phyloP scores from a whole-genome alignment of 495 filamentous ascomycete species.

The Penicillium angulare region DNA sequence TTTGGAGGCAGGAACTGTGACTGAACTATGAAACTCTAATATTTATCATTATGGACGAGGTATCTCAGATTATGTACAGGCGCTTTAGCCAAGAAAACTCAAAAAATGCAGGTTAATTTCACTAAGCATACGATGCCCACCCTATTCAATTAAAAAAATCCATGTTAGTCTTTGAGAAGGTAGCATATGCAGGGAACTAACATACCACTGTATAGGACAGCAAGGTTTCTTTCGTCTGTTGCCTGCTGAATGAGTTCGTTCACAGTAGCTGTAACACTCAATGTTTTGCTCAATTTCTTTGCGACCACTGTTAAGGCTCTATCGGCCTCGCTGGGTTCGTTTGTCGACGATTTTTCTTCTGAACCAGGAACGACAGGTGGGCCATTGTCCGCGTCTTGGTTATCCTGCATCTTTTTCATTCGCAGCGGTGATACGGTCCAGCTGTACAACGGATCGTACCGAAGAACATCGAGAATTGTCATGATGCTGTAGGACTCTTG shows the following conservation, averaged over 20 bases:
- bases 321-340: conserved; percentile 89
- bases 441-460: conserved; percentile 93
- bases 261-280: conserved; percentile 92
- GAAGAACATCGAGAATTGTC: conserved; percentile 93
- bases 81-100: background rate
- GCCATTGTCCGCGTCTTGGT: conserved; percentile 48
- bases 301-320: conserved; percentile 86
- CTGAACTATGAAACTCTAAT: too few species aligned
- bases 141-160: conserved; percentile 32
- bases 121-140: conserved; percentile 67
- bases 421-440: conserved; percentile 93
- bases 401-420: conserved; percentile 72
- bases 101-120: background rate
- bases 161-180: conserved; percentile 5
- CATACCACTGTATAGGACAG: conserved; percentile 85
- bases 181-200: background rate
- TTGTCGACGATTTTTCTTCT: conserved; percentile 47
- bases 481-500: conserved; percentile 93
- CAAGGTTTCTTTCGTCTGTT: conserved; percentile 87
- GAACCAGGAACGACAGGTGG: conserved; percentile 35
- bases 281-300: conserved; percentile 89
- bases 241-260: conserved; percentile 97
- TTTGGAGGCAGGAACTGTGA: too few species aligned
- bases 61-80: background rate
- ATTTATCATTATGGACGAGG: too few species aligned